These are phyloP conservation scores for Tylopilus cervinicoccineus DNA, from an alignment of 768 basidiomycete species.

Conservation along the genomic window DNA sequence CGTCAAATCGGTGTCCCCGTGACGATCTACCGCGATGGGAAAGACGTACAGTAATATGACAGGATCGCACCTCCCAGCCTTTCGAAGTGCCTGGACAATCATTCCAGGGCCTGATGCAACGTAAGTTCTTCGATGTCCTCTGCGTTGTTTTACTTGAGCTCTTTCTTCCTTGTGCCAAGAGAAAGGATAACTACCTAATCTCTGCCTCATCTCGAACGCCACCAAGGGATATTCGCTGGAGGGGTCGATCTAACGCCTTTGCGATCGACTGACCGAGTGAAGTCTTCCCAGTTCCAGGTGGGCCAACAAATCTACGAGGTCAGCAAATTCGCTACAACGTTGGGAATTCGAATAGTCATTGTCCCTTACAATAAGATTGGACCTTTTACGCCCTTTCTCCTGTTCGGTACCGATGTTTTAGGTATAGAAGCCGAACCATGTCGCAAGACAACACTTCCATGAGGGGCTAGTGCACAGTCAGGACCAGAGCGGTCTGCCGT, in stretches of 20 bases:
- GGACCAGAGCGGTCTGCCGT: constrained; percentile 18
- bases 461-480: constrained; percentile 20
- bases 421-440: constrained; percentile 5
- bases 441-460: constrained; percentile 14
- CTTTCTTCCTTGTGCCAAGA: constrained; percentile 5
- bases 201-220: constrained; percentile 93
- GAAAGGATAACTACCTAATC: constrained; percentile 39
- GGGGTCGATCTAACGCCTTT: constrained; percentile 75
- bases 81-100: constrained; percentile 83
- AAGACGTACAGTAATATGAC: constrained; percentile 63
- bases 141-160: constrained; percentile 9
- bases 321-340: neutral
- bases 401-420: constrained; percentile 7
- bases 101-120: constrained; percentile 85
- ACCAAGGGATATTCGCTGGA: constrained; percentile 89
- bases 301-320: constrained; percentile 71
- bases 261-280: constrained; percentile 89
- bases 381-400: constrained; percentile 53
- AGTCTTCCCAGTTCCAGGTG: constrained; percentile 90
- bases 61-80: constrained; percentile 75
- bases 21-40: neutral
- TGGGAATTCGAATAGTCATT: neutral
- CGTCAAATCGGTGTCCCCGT: neutral
- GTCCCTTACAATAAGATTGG: constrained; percentile 60
- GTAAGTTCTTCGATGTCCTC: constrained; percentile 78